Evolutionary conservation across 2,329 filamentous ascomycete genomes (phyloP).

Genomic region (Periconia digitata): DNA sequence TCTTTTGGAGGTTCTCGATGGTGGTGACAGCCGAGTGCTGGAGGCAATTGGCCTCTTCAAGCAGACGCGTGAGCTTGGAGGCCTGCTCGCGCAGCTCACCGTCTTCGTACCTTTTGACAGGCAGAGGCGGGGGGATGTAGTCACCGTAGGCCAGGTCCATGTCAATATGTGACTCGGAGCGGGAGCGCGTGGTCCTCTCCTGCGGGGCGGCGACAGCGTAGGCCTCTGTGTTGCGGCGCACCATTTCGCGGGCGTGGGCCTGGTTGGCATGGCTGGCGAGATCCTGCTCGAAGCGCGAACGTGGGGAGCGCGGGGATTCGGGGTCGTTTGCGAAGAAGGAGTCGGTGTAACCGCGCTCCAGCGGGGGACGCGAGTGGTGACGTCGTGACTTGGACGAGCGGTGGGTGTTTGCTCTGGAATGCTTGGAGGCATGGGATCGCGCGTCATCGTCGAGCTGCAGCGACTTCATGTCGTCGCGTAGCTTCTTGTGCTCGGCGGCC

Average conservation of each 20-base stretch:
- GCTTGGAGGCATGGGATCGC: constrained; percentile 31
- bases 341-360: constrained; percentile 50
- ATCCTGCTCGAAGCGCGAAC: constrained; percentile 34
- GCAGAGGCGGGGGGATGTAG: constrained; percentile 66
- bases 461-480: constrained; percentile 60
- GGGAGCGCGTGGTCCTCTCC: constrained; percentile 31
- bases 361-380: constrained; percentile 29
- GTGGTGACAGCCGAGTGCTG: constrained; percentile 82
- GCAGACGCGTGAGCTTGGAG: constrained; percentile 70
- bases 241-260: constrained; percentile 43
- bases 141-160: constrained; percentile 92
- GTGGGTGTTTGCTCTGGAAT: constrained; percentile 24
- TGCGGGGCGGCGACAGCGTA: constrained; percentile 14
- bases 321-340: constrained; percentile 49
- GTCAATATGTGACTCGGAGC: constrained; percentile 64
- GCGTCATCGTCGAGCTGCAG: constrained; percentile 47
- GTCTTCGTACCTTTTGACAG: constrained; percentile 53
- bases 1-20: constrained; percentile 77
- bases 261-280: constrained; percentile 31
- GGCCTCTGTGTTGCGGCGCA: constrained; percentile 48
- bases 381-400: constrained; percentile 29
- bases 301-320: constrained; percentile 20
- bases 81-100: constrained; percentile 69
- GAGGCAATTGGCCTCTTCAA: constrained; percentile 86
- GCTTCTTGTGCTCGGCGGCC: constrained; percentile 58